Evolutionary conservation across 345 rosid species (phyloP), one percentile per base, ranked within the genome.

Genomic region (Corchorus olitorius): DNA sequence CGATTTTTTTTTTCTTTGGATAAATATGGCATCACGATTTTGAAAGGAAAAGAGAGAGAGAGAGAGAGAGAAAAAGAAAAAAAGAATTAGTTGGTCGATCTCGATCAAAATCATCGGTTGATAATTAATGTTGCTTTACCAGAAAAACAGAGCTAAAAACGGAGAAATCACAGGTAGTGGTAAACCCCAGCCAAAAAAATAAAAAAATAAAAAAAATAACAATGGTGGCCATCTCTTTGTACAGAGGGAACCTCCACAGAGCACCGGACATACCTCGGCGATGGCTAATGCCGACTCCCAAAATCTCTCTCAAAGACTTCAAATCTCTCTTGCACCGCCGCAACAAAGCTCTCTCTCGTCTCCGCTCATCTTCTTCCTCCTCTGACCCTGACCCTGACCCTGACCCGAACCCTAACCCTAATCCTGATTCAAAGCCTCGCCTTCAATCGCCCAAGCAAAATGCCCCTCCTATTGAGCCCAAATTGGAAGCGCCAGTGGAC

Each of bases 191-290:
- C 61, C 19, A 17, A 6, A 17, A 8, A 16, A 64, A 64, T 1
- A 0, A 3, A 5, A 2, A 19, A 33, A n/a, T 34, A 64, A n/a
- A 86, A 0, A 1, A 5, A 2, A 19, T 16, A n/a, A 49, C 59
- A n/a, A 86, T 94, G 98, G 98, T 93, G 87, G 92, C 97, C 70
- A 87, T 94, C 39, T 94, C 98, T 19, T 83, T 94, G 56, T 93
- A 92, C 94, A 86, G 97, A 80, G 97, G 98, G 55, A 93, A 92
- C 82, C 90, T 94, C 46, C 98, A 93, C 86, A 84, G 92, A 80
- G 89, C 89, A 43, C 90, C 95, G 20, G 94, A 88, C 78, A 86
- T 84, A 0, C 93, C 93, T 76, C 92, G 98, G 49, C 88, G 88
- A 59, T 94, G 97, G 98, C 83, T 53, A 9, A 88, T 89, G 95